Base-by-base conservation (phyloP, 176 grass and related monocot species). In the Saccharum spontaneum region DNA sequence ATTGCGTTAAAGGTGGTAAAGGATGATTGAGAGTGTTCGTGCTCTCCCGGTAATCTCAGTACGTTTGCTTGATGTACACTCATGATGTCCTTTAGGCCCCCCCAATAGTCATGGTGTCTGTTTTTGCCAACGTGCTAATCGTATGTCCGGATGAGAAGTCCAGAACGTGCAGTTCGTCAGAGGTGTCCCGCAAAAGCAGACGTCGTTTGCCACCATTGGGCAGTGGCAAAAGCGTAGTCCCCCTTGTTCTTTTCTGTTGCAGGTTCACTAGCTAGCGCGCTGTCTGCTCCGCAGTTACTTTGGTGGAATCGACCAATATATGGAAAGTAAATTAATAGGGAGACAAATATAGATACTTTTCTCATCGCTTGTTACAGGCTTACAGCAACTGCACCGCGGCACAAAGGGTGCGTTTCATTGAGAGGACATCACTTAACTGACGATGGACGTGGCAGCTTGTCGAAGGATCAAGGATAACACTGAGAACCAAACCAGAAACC, bases 81-180 rank as follows among this genome's bases (percentile, higher is more conserved):
- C 39, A 54, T 40, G 61, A 20, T 62, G 84, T 36, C 79, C 73
- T 86, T 82, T 52, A 79, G 79, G 40, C 38, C 5, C 28, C 28
- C 84, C 73, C 71, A 83, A 79, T 37, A 57, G 79, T 59, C 79
- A 15, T 17, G 11, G 1, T 65, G 10, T 46, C 2, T 24, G 6
- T 46, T 22, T 15, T 13, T 30, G 38, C 46, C 69, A 81, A 69
- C 67, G 82, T 70, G 63, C 39, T 43, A 24, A 38, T 76, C 78
- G 2, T 45, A 71, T 82, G n/a, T 14, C 46, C 11, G 64, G 50
- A 26, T 44, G 62, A 57, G 10, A 71, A 57, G 31, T 28, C 37
- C 43, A 11, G 52, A 75, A 85, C 40, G 70, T 85, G 82, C n/a
- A 14, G 15, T 50, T 85, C 69, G 57, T 64, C 55, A n/a, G 52